Evolutionary conservation across 1,284 basidiomycete genomes (phyloP), one percentile per base, ranked within the genome.

Genomic region (Papiliotrema nemorosa): DNA sequence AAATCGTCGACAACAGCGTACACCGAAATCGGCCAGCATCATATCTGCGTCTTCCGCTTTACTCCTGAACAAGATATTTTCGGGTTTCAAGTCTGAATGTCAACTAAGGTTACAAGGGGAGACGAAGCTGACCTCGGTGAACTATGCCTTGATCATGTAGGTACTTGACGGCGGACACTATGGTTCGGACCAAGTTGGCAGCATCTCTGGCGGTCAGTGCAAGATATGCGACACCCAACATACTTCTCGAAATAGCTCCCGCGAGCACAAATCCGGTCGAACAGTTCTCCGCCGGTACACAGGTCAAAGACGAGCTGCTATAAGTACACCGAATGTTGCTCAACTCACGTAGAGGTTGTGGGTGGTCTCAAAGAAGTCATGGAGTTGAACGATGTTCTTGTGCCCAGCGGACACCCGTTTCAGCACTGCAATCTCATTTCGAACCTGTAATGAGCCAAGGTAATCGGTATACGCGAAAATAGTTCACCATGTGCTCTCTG

Each of bases 361-460:
- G 24, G 88, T 80, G 25, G 92, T 97, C 86, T 98, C 94, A 68
- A 97, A 98, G 78, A 97, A 97, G 74, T 98, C 94, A 71, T 93
- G 88, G 29, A 97, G 78, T 12, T 88, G 90, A 47, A 93, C 90
- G 57, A 93, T 87, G 73, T 94, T 93, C 22, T 72, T 75, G 75
- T 97, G 84, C 6, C 91, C 90, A 53, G 87, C 91, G 13, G 94
- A 97, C 43, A 97, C 86, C 62, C 84, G 83, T 78, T 98, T 98
- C 64, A 98, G 79, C 5, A 97, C 92, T 5, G 87, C 83, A 63
- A 98, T 98, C 76, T 98, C 94, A 66, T 98, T 98, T 48, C 94
- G 84, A 49, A 97, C 90, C 90, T 93, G 61, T 2, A 12, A 24
- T 54, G 7, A 51, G 49, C 27, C 27, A n/a, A 5, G 33, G 36